A percentile compares a stretch with the other conserved stretches of the same genome.
Evolutionary conservation across 345 rosid species (phyloP).

Genomic region (Euphorbia tirucalli): DNA sequence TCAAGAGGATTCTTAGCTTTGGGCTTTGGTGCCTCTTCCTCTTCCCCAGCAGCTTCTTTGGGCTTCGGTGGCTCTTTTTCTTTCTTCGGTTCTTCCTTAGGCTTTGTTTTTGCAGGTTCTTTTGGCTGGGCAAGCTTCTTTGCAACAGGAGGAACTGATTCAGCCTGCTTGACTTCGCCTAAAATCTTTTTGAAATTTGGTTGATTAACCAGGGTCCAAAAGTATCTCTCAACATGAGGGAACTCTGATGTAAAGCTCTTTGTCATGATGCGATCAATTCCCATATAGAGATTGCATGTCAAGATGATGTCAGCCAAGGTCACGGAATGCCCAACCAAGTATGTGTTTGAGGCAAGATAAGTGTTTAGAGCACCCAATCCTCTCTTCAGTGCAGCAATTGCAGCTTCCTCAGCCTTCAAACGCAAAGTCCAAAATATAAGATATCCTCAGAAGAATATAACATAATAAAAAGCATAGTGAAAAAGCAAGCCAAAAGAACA

Average conservation of each 20-base stretch:
- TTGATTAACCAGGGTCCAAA: conserved; percentile 94
- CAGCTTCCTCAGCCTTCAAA: conserved; percentile 78
- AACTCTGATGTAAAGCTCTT: conserved; percentile 81
- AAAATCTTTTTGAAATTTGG: conserved; percentile 78
- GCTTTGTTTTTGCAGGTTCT: conserved; percentile 63
- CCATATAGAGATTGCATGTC: conserved; percentile 66
- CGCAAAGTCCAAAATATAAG: background rate
- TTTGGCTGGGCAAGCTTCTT: conserved; percentile 68
- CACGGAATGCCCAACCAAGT: conserved; percentile 84
- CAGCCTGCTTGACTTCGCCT: conserved; percentile 83
- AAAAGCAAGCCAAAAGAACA: background rate
- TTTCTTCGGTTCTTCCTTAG: conserved; percentile 57
- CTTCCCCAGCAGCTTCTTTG: conserved; percentile 41
- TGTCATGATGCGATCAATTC: conserved; percentile 53
- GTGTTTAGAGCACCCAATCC: conserved; percentile 69
- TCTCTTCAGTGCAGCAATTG: conserved; percentile 70
- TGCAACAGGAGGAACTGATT: conserved; percentile 50
- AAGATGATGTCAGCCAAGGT: conserved; percentile 80
- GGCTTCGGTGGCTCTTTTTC: conserved; percentile 81
- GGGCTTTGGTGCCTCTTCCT: conserved; percentile 49
- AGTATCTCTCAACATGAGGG: conserved; percentile 97
- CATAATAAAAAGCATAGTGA: background rate
- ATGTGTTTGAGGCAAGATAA: conserved; percentile 74
- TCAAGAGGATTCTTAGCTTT: conserved; percentile 90
- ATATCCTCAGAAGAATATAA: background rate